These are phyloP conservation scores for Candida ponderosae DNA, from an alignment of 805 yeast species.

Conservation along the genomic window DNA sequence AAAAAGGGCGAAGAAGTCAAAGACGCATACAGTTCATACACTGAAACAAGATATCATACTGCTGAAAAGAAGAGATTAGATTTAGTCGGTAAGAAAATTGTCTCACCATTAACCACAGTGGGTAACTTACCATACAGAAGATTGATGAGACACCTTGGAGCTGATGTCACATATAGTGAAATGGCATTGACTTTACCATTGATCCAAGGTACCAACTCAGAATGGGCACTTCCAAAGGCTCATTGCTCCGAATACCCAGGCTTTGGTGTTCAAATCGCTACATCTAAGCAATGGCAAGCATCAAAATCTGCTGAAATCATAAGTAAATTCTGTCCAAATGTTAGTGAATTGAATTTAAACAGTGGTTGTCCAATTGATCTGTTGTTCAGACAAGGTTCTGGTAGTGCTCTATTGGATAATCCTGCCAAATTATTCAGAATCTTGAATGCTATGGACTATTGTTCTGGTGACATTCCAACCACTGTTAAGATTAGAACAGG, in stretches of 20 bases:
- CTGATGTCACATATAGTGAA: conserved; percentile 89
- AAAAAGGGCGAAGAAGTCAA: conserved; percentile 26
- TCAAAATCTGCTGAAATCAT: conserved; percentile 85
- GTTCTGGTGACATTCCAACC: conserved; percentile 84
- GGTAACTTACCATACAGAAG: conserved; percentile 95
- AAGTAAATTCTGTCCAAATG: conserved; percentile 44
- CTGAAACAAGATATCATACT: conserved; percentile 70
- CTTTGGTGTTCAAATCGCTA: conserved; percentile 90
- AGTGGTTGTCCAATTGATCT: conserved; percentile 98
- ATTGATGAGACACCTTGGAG: conserved; percentile 83
- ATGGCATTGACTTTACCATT: conserved; percentile 89
- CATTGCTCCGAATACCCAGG: conserved; percentile 78
- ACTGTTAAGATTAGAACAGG: conserved; percentile 94
- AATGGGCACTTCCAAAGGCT: conserved; percentile 96
- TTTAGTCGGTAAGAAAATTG: conserved; percentile 68
- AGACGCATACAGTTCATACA: conserved; percentile 40
- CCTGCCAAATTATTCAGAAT: conserved; percentile 75
- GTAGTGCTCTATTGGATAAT: conserved; percentile 86
- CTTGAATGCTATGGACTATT: conserved; percentile 81
- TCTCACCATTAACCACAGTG: conserved; percentile 94
- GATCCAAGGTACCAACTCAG: conserved; percentile 84
- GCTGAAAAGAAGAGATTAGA: conserved; percentile 76
- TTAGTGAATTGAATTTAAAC: conserved; percentile 84
- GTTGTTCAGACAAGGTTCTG: conserved; percentile 91
- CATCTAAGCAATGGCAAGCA: conserved; percentile 89